Conservation (phyloP, 2,329 filamentous ascomycete genomes). For the Penicillium polonicum region DNA sequence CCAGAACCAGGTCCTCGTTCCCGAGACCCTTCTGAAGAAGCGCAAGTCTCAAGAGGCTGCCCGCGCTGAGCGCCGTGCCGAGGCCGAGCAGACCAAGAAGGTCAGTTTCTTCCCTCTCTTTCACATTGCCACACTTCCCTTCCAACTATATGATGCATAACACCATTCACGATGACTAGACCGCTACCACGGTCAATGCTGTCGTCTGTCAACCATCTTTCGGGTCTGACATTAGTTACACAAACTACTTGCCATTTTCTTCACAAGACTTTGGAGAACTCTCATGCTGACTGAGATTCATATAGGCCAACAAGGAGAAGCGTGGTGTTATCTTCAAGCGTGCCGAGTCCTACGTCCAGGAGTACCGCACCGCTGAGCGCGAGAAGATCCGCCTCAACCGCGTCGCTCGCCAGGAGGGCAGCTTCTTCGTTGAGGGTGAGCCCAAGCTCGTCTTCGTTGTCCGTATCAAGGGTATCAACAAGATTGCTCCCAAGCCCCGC, state of each 20-base stretch:
- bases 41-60: constrained; percentile 99
- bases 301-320: constrained; percentile 97
- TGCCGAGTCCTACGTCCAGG: constrained; percentile 99
- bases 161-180: constrained; percentile 82
- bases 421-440: constrained; percentile 92
- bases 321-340: constrained; percentile 99
- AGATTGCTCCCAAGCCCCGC: constrained; percentile 99
- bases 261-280: constrained; percentile 13
- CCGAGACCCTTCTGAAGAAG: constrained; percentile 99
- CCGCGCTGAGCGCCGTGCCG: constrained; percentile 79
- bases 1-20: constrained; percentile 92
- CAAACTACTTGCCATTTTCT: constrained; percentile 12
- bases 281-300: constrained; percentile 29
- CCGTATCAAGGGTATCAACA: constrained; percentile 99
- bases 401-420: constrained; percentile 85
- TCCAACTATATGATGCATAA: constrained; percentile 72
- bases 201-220: constrained; percentile 66
- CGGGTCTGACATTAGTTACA: constrained; percentile 68
- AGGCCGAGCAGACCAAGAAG: constrained; percentile 83
- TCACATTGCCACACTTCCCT: constrained; percentile 3
- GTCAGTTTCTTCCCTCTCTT: constrained; percentile 54
- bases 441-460: constrained; percentile 95
- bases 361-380: constrained; percentile 97
- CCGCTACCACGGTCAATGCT: constrained; percentile 74
- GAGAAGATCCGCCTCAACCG: constrained; percentile 95